A percentile compares a stretch with the other conserved stretches of the same genome.
phyloP scores from a whole-genome alignment of 139 green algal genomes.

The Auxenochlorella pyrenoidosa region DNA sequence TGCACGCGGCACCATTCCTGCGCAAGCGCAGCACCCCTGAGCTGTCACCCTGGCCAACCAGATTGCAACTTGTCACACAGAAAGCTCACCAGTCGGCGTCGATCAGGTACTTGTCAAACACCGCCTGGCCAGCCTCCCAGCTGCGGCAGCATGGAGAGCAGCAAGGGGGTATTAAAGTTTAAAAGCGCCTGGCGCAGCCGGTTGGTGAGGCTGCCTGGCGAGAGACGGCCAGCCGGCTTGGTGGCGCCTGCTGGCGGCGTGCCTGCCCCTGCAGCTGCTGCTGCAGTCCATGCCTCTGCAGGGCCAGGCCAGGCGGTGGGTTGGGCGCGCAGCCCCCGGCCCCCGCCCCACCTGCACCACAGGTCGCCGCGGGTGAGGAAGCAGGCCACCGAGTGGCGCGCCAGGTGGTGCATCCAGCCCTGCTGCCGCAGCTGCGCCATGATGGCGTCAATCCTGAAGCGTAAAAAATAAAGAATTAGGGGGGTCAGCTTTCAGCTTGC shows the following conservation, averaged over 20 bases:
- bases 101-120: constrained; percentile 93
- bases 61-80: too few species aligned
- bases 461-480: too few species aligned
- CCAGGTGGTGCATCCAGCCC: constrained; percentile 91
- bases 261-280: not conserved
- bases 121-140: constrained; percentile 89
- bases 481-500: too few species aligned
- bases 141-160: not conserved
- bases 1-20: too few species aligned
- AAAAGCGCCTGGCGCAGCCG: too few species aligned
- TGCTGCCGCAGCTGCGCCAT: constrained; percentile 71
- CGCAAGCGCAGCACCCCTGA: too few species aligned
- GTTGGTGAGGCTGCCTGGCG: too few species aligned
- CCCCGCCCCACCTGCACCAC: constrained; percentile 75
- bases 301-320: too few species aligned
- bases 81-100: constrained; percentile 86
- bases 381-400: constrained; percentile 91
- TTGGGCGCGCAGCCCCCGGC: too few species aligned
- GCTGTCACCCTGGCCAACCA: too few species aligned
- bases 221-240: too few species aligned
- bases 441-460: constrained; percentile 91
- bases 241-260: not conserved
- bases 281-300: not conserved
- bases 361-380: constrained; percentile 94
- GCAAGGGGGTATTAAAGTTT: too few species aligned